These are phyloP conservation scores for Zhuliangozyma blackwelliae DNA, from an alignment of 1,139 yeast genomes.

Conservation along the genomic window DNA sequence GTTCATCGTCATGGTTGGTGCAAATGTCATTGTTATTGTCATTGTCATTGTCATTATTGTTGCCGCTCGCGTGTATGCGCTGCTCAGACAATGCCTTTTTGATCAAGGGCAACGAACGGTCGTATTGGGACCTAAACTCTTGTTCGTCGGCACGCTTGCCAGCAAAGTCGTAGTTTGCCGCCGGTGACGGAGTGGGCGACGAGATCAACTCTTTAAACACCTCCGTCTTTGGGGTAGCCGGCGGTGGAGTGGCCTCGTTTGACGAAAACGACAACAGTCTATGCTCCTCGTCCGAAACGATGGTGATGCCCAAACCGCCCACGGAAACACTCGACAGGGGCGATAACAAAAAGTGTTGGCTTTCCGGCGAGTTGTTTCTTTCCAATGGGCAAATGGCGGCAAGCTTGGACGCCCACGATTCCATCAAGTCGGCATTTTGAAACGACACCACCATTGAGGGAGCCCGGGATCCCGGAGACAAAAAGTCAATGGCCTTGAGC, in stretches of 20 bases:
- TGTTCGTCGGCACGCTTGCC: not conserved
- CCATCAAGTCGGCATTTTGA: conserved; percentile 11
- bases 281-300: conserved; percentile 18
- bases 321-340: conserved; percentile 15
- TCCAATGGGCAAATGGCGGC: conserved; percentile 29
- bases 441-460: too few species aligned
- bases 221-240: conserved; percentile 1
- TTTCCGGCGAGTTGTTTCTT: conserved; percentile 20
- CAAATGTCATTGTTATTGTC: conserved; percentile 6
- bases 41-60: conserved; percentile 3
- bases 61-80: conserved; percentile 4
- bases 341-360: conserved; percentile 20
- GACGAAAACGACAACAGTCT: conserved; percentile 3
- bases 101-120: conserved; percentile 24
- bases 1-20: conserved; percentile 7
- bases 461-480: too few species aligned
- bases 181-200: conserved; percentile 13
- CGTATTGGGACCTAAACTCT: conserved; percentile 15
- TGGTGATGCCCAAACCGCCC: conserved; percentile 36
- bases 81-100: conserved; percentile 22
- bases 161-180: conserved; percentile 6
- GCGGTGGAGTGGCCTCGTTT: not conserved
- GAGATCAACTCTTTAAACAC: conserved; percentile 6
- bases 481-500: conserved; percentile 25
- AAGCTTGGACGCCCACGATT: conserved; percentile 26